Conservation (phyloP, 441 rosid genomes). For the Erodium moschatum region DNA sequence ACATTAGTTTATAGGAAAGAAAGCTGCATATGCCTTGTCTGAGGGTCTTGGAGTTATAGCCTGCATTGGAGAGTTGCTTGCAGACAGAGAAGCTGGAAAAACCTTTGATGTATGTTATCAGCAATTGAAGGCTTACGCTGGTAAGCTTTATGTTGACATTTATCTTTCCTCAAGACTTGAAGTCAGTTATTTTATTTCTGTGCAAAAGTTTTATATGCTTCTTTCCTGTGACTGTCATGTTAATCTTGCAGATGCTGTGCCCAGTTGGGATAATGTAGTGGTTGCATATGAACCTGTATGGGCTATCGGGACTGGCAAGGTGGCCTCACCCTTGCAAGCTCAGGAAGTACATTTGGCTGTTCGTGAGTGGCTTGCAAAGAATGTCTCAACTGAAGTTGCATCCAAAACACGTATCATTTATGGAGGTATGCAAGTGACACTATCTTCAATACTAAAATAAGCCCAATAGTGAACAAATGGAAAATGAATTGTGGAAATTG, state of each 20-base stretch:
- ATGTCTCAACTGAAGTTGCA: constrained; percentile 76
- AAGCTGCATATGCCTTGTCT: constrained; percentile 78
- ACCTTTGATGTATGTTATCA: constrained; percentile 86
- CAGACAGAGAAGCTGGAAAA: constrained; percentile 88
- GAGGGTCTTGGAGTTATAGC: constrained; percentile 85
- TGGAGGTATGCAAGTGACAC: constrained; percentile 48
- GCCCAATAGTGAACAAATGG: background rate
- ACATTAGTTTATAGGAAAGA: constrained; percentile 85
- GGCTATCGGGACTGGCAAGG: constrained; percentile 99
- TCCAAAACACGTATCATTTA: constrained; percentile 85
- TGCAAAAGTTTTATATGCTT: background rate
- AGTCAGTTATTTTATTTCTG: background rate
- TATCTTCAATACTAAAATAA: too few species aligned
- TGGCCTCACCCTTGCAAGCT: constrained; percentile 87
- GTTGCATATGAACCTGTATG: constrained; percentile 97
- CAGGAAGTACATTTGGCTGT: constrained; percentile 87
- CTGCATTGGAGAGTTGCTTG: constrained; percentile 77
- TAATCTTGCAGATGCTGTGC: constrained; percentile 50
- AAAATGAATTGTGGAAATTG: background rate
- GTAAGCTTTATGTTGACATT: constrained; percentile 28
- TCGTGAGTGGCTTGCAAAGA: constrained; percentile 87
- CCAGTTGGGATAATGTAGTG: constrained; percentile 86
- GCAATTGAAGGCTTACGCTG: constrained; percentile 81
- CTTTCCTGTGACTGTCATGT: constrained; percentile 5
- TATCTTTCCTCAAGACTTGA: constrained; percentile 9